Percentiles rank a stretch among this genome's conserved stretches.
Conservation (phyloP, 805 yeast species). For the Saturnispora sekii region DNA sequence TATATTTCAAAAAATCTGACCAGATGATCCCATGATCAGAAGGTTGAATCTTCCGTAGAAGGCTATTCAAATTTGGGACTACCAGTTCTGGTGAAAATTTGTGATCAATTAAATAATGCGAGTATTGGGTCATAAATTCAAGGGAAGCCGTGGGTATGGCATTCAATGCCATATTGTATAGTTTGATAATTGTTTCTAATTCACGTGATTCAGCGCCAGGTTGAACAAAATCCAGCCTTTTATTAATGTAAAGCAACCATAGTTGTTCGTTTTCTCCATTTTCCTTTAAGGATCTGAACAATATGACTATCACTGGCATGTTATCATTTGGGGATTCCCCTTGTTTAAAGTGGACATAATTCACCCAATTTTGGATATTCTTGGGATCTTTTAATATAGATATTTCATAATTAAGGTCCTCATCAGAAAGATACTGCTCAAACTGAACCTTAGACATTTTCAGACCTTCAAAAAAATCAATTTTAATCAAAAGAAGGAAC, state of each 20-base stretch:
- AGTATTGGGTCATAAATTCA: conserved; percentile 2
- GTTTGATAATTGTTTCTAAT: conserved; percentile 1
- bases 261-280: not conserved
- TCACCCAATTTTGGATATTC: conserved; percentile 34
- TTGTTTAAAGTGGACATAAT: conserved; percentile 31
- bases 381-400: conserved; percentile 22
- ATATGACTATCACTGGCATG: not conserved
- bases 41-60: not conserved
- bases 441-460: conserved; percentile 23
- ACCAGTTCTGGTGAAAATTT: not conserved
- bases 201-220: not conserved
- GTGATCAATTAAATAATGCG: not conserved
- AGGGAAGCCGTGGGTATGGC: not conserved
- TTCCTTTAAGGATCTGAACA: not conserved
- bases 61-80: not conserved
- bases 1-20: conserved; percentile 2
- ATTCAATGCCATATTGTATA: conserved; percentile 1
- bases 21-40: conserved; percentile 4
- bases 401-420: conserved; percentile 2
- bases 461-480: not conserved
- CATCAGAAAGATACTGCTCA: conserved; percentile 24
- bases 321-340: conserved; percentile 18
- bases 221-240: not conserved
- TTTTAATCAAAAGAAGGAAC: not conserved
- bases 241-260: conserved; percentile 1